Evolutionary conservation across 2,329 filamentous ascomycete genomes (phyloP), one percentile per base, ranked within the genome.

Genomic region (Botrytis medusae): DNA sequence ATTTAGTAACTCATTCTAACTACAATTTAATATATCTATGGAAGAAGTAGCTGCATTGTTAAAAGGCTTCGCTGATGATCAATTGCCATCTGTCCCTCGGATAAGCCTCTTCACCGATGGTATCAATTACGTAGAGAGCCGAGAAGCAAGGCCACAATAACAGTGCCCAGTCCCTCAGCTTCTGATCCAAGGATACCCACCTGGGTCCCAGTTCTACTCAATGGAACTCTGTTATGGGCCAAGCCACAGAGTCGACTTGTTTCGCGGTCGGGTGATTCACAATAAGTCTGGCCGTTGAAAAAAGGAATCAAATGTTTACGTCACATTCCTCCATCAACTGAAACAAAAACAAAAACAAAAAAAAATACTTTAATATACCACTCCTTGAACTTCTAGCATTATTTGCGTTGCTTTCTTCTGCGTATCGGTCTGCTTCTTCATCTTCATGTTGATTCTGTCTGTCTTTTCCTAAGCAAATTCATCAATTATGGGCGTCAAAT

Each of bases 401-500:
- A 22, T 34, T 69, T 29, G 37, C 37, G 20, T 54, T 71, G 34
- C 14, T 9, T 16, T 57, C 25, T 54, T 40, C 44, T 63, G 48
- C 48, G 25, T 20, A 25, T 71, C 10, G 20, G 25, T 54, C 32
- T 51, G 5, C 3, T 16, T 71, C 16, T 42, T 51, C 32, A 22
- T 51, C 29, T 63, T 9, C 32, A 14, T 68, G 18, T 54, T 29
- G 22, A 25, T 63, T 37, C 18, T 25, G 42, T 64, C 69, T 64
- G 44, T 71, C 69, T 22, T 63, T 62, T 29, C 29, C 69, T 51
- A 51, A 54, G 42, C 12, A 64, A 22, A 20, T 29, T 44, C 18
- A 10, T 65, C 60, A 65, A 69, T 59, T 16, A 72, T 68, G 71
- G 40, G 46, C 32, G 60, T 89, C 89, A 91, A 51, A 91, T 80